Base-by-base conservation (phyloP, 1,139 yeast genomes). In the Debaryomyces robertsiae region DNA sequence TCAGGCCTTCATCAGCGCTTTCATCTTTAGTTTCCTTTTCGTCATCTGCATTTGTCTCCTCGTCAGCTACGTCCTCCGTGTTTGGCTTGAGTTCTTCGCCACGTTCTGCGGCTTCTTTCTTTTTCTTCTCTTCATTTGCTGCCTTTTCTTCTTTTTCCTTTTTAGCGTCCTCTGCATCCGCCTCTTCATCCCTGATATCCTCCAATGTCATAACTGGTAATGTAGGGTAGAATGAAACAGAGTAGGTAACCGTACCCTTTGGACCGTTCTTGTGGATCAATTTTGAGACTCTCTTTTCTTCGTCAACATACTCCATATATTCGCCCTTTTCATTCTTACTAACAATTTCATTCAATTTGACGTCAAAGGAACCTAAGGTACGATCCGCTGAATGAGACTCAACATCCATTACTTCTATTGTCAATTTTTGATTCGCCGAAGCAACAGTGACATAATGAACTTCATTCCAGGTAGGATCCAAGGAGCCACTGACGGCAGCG, bases 331-430 rank as follows among this genome's bases (percentile, higher is more conserved):
- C 85, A 49, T 86, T 77, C 57, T 79, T 82, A 48, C 77, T 75
- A 55, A 93, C 81, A 53, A 88, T 68, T 24, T 83, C 87, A 43
- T 74, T 69, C 46, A 88, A 68, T 52, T 80, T 78, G 18, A 93
- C 69, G 53, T 83, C 84, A 63, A 85, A 84, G 10, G 84, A 76
- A 40, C 99, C 98, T 43, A 93, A 75, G 7, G 95, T 79, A 58
- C 97, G 81, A 62, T 94, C 98, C 31, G 81, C 79, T 16, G 84
- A 79, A 43, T 70, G 75, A 44, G 75, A 74, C 64, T 91, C 95
- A 34, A 84, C 86, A 65, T 91, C 98, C 96, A 93, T 87, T 9
- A 82, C 95, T 62, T 93, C 98, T 41, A 94, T 61, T 2, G 90
- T 82, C 49, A 91, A 66, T 55, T 78, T 83, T 61, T 91, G 98